These are phyloP conservation scores for Nitzschia putrida DNA, from an alignment of 108 stramenopile species.

Conservation along the genomic window DNA sequence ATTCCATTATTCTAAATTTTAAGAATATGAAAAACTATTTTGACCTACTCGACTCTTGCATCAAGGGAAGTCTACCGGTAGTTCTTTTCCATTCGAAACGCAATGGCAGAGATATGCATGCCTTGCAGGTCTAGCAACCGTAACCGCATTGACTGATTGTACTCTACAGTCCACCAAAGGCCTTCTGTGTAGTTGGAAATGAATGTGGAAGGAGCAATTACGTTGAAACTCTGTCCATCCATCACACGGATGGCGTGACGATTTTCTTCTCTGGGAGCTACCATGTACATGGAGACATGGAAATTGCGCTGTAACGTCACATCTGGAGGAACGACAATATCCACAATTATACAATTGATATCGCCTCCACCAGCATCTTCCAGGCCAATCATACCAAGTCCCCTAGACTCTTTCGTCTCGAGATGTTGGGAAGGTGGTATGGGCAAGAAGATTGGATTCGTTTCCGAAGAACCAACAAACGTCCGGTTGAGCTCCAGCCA, in stretches of 20 bases:
- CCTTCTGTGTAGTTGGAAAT: constrained; percentile 31
- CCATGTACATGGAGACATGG: constrained; percentile 32
- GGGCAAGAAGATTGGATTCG: constrained; percentile 26
- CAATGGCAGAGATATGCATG: constrained; percentile 38
- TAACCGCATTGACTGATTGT: constrained; percentile 31
- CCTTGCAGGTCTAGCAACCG: constrained; percentile 34
- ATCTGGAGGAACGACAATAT: constrained; percentile 15
- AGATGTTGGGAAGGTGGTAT: background rate
- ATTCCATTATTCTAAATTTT: no score
- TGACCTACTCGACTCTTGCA: no score
- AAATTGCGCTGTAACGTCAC: background rate
- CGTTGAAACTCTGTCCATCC: constrained; percentile 31
- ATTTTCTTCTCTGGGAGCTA: constrained; percentile 11
- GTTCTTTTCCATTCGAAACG: no score
- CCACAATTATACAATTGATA: constrained; percentile 39
- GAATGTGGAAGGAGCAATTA: constrained; percentile 39
- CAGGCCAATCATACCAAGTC: constrained; percentile 13
- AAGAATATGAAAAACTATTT: no score
- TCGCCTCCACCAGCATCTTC: constrained; percentile 31
- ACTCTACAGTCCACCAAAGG: constrained; percentile 40
- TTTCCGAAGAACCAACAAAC: constrained; percentile 30
- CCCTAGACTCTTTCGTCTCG: background rate
- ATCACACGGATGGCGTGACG: constrained; percentile 35
- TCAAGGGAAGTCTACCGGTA: no score
- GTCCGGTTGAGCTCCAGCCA: constrained; percentile 12